Percentiles rank a stretch among this genome's conserved stretches.
These are phyloP conservation scores for Arthrocladium fulminans DNA, from an alignment of 2,329 filamentous ascomycete genomes.

Conservation along the genomic window DNA sequence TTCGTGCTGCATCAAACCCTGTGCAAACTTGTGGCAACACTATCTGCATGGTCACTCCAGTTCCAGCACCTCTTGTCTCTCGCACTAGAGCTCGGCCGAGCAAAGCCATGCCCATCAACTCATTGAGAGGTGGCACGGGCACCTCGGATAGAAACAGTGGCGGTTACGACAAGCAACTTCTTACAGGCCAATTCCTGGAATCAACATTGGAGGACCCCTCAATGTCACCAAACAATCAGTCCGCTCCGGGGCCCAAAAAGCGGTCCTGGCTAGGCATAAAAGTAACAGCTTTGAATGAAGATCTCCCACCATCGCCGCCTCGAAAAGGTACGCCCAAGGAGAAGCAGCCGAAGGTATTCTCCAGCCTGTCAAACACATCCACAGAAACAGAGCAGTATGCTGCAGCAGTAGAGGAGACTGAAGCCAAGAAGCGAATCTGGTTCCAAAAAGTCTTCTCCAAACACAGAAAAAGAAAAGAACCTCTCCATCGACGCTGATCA, in stretches of 20 bases:
- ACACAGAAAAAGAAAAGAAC: slow-evolving; percentile 21
- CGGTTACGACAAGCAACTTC: slow-evolving; percentile 25
- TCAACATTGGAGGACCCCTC: slow-evolving; percentile 35
- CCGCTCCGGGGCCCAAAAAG: slow-evolving; percentile 31
- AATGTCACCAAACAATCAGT: slow-evolving; percentile 26
- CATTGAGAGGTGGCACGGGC: slow-evolving; percentile 10
- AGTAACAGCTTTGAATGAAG: not conserved
- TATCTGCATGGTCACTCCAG: slow-evolving; percentile 49
- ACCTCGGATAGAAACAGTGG: not conserved
- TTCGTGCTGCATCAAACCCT: slow-evolving; percentile 29
- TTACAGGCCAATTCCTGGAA: slow-evolving; percentile 28
- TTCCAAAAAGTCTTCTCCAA: slow-evolving; percentile 24
- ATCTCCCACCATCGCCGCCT: slow-evolving; percentile 13
- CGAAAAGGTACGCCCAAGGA: slow-evolving; percentile 20
- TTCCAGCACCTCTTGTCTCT: slow-evolving; percentile 37
- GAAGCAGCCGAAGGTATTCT: slow-evolving; percentile 8
- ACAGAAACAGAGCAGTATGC: slow-evolving; percentile 8
- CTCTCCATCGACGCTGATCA: slow-evolving; percentile 35
- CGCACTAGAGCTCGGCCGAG: slow-evolving; percentile 46
- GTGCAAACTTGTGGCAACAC: slow-evolving; percentile 31
- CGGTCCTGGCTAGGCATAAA: slow-evolving; percentile 38
- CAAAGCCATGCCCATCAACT: slow-evolving; percentile 21
- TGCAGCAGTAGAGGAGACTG: slow-evolving; percentile 16
- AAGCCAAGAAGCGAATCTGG: slow-evolving; percentile 21
- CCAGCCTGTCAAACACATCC: slow-evolving; percentile 22